Conservation (phyloP, 2,329 filamentous ascomycete genomes). For the Scedosporium boydii region DNA sequence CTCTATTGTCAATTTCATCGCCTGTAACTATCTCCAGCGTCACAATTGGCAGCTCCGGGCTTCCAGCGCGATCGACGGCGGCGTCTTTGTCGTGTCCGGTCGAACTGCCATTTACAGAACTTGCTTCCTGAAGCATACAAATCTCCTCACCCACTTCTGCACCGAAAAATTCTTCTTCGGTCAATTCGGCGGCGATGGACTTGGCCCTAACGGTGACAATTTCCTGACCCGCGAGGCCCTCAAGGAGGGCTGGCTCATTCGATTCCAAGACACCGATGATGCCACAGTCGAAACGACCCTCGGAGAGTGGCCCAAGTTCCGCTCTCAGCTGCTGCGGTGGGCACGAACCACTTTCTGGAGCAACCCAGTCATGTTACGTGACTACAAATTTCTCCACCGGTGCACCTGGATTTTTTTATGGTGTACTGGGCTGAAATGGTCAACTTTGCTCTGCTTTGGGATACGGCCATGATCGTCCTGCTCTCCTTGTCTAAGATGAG, state of each 20-base stretch:
- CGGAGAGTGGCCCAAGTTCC: conserved; percentile 39
- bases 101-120: conserved; percentile 44
- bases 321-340: conserved; percentile 46
- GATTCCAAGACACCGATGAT: conserved; percentile 41
- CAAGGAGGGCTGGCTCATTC: conserved; percentile 38
- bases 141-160: conserved; percentile 33
- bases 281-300: conserved; percentile 42
- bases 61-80: conserved; percentile 47
- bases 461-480: conserved; percentile 27
- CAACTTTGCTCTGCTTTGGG: conserved; percentile 47
- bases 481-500: not conserved
- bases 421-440: conserved; percentile 43
- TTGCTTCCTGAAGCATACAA: conserved; percentile 31
- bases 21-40: conserved; percentile 48
- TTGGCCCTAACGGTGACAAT: conserved; percentile 51
- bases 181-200: conserved; percentile 15
- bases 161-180: conserved; percentile 41
- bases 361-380: conserved; percentile 37
- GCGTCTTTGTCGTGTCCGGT: conserved; percentile 48
- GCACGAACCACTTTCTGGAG: conserved; percentile 48
- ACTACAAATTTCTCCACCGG: conserved; percentile 7
- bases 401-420: conserved; percentile 46
- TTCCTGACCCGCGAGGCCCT: conserved; percentile 47
- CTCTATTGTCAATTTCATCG: conserved; percentile 44
- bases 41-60: conserved; percentile 53